Evolutionary conservation across 768 basidiomycete species (phyloP), one percentile per base, ranked within the genome.

Genomic region (Polyporus arcularius): DNA sequence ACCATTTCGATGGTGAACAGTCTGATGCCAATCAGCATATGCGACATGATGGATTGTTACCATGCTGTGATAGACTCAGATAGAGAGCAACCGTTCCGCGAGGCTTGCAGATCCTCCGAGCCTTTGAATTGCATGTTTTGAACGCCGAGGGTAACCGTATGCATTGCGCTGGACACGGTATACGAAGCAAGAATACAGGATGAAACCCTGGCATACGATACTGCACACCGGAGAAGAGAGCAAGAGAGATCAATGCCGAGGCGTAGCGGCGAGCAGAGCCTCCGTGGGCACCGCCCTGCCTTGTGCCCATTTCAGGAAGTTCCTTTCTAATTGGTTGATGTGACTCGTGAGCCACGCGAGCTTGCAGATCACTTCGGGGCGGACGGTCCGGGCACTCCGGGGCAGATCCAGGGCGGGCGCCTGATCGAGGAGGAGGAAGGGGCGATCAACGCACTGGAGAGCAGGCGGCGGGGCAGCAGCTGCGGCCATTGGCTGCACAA

Each of bases 31-130:
- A 63, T 63, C 62, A 63, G 46, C 42, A 31, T 51, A 53, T 54
- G 62, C 57, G 62, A 63, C 62, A 58, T 63, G 62, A 63, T 63
- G 62, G 47, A 52, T 58, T 63, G 47, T 53, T n/a, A 48, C 53
- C 40, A 63, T 58, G 57, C 47, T 49, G 41, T 63, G 62, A 63
- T 58, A 26, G 21, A 26, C 21, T 26, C 21, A 26, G 21, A 26
- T 26, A 26, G 21, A 26, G 21, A 26, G 21, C 21, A 26, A 26
- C 21, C 21, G 21, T 26, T 26, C 21, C 2, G 21, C 2, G 21
- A 26, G 21, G 21, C 21, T 26, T 26, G 21, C 21, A 26, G 21
- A 26, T 26, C 21, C 21, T 26, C 21, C 21, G 21, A 26, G 21
- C 21, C 21, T 26, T 26, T 26, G 21, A 2, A 2, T 26, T 26